These are phyloP conservation scores for Elongisporangium senticosum DNA, from an alignment of 352 stramenopile genomes.

Conservation along the genomic window DNA sequence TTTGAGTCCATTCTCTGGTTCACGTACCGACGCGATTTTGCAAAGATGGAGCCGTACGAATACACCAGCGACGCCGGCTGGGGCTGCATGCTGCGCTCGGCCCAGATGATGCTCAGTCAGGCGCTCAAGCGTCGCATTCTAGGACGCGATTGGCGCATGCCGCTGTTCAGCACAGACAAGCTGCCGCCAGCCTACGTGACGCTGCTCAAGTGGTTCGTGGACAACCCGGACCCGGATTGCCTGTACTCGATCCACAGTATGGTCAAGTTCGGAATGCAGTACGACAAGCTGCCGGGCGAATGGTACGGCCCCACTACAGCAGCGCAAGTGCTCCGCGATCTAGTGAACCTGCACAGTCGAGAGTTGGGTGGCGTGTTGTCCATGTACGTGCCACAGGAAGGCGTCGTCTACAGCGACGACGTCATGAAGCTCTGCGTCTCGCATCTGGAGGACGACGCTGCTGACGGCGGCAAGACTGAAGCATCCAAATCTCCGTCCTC, in stretches of 20 bases:
- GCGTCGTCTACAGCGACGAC: conserved; percentile 77
- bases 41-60: conserved; percentile 82
- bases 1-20: conserved; percentile 84
- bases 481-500: not conserved
- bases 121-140: conserved; percentile 79
- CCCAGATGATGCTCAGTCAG: conserved; percentile 93
- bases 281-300: conserved; percentile 89
- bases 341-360: conserved; percentile 65
- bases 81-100: conserved; percentile 95
- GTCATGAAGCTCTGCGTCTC: conserved; percentile 68
- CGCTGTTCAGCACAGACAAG: conserved; percentile 27
- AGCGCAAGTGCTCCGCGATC: conserved; percentile 82
- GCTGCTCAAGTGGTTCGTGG: conserved; percentile 83
- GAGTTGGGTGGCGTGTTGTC: conserved; percentile 37
- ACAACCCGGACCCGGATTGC: conserved; percentile 62
- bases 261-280: conserved; percentile 85
- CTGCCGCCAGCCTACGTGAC: conserved; percentile 37
- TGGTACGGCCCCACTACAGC: conserved; percentile 92
- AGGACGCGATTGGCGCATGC: conserved; percentile 41
- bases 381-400: conserved; percentile 84
- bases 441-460: conserved; percentile 21
- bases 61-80: conserved; percentile 91
- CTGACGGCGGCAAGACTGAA: not conserved
- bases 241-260: conserved; percentile 91
- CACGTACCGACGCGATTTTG: conserved; percentile 88